Base-by-base conservation (phyloP, 306 rosid species). In the Rosa rugosa region DNA sequence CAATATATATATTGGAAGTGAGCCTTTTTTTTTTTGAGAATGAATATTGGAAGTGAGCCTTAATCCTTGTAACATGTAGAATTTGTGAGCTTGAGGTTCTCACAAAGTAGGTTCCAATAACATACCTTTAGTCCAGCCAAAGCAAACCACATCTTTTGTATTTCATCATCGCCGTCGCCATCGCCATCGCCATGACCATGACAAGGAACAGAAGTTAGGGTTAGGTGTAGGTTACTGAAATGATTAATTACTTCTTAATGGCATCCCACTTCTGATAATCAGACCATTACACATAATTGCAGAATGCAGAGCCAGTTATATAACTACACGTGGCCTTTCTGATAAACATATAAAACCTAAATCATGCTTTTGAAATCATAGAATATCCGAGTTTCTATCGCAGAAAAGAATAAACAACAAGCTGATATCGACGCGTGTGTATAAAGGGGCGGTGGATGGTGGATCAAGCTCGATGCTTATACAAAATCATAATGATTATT, bases 391-490 rank as follows among this genome's bases (percentile, higher is more conserved):
- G 11, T 54, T 54, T 54, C 62, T 20, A 10, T 59, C 17, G 8
- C 36, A 0, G 31, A 45, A 45, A 0, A 20, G 50, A 38, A 40
- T 25, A 54, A 56, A n/a, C 27, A 20, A 56, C 5, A 2, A n/a
- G 31, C 27, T 57, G 53, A 59, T 75, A 38, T 75, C n/a, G 68
- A 75, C 70, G 56, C 71, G 71, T 75, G 44, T 75, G 12, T 44
- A 40, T 11, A 38, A 8, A 0, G 3, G 57, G 70, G 57, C 78
- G 78, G 70, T 75, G 78, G 78, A 75, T 75, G 78, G 78, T 75
- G 78, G 78, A 75, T 75, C 70, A 44, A 44, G 13, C 31, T 2
- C 51, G 5, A 23, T 9, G 27, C 27, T 25, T 12, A 25, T 27
- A 44, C 41, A 50, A 72, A 18, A 57, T 57, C 64, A 57, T 4